These are phyloP conservation scores for Neopestalotiopsis rosae DNA, from an alignment of 2,329 filamentous ascomycete species.

Conservation along the genomic window DNA sequence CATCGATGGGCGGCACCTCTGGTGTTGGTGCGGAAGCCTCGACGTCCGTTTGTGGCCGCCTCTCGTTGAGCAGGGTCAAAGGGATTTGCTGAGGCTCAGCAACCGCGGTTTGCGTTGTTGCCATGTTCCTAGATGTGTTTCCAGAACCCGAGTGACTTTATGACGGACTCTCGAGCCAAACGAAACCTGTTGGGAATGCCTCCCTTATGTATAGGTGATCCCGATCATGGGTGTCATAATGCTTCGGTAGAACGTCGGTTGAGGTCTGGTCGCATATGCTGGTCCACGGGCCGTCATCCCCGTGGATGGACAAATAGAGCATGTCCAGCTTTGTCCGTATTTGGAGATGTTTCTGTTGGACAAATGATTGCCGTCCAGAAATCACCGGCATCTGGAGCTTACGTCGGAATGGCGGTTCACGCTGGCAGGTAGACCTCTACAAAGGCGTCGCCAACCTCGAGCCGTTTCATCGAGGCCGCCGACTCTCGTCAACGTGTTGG, in stretches of 20 bases:
- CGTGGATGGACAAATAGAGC: background rate
- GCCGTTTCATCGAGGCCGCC: no score
- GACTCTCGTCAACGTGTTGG: no score
- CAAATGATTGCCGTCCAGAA: background rate
- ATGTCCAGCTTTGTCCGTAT: background rate
- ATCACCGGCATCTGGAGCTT: background rate
- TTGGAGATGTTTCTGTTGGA: background rate
- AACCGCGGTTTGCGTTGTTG: constrained; percentile 11
- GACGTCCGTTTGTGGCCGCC: background rate
- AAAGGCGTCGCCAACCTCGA: no score
- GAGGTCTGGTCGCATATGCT: constrained; percentile 1
- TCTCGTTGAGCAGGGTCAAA: background rate
- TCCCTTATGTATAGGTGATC: background rate
- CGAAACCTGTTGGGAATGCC: background rate
- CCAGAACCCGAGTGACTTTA: no score
- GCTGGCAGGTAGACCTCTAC: no score
- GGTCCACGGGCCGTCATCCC: constrained; percentile 10
- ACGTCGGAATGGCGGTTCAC: no score
- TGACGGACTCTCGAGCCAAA: background rate
- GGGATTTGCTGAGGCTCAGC: constrained; percentile 14
- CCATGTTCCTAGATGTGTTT: background rate
- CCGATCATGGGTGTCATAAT: background rate
- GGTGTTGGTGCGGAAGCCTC: constrained; percentile 20
- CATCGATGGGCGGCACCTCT: constrained; percentile 19
- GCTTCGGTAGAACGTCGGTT: constrained; percentile 16